A percentile compares a stretch with the other conserved stretches of the same genome.
Evolutionary conservation across 805 yeast genomes (phyloP).

Genomic region (Metschnikowia continentalis): DNA sequence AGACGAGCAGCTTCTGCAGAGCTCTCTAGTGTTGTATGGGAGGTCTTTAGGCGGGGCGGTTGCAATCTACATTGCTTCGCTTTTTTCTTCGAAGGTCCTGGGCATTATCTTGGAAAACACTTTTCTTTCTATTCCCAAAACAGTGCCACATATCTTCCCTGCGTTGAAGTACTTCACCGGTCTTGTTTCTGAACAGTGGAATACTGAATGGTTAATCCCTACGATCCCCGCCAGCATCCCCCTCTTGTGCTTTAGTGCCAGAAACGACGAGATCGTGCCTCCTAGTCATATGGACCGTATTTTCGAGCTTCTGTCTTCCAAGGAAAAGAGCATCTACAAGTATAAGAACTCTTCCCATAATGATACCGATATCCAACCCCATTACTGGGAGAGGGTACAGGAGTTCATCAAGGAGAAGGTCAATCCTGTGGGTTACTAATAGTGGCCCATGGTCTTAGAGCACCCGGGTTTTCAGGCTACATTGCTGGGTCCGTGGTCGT

Average conservation of each 20-base stretch:
- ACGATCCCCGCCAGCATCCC: constrained; percentile 54
- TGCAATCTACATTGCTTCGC: constrained; percentile 73
- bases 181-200: constrained; percentile 80
- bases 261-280: constrained; percentile 86
- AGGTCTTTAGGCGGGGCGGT: constrained; percentile 95
- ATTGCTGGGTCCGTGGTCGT: constrained; percentile 11
- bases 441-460: neutral
- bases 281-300: constrained; percentile 73
- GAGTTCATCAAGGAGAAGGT: constrained; percentile 49
- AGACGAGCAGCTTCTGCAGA: constrained; percentile 49
- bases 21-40: constrained; percentile 71
- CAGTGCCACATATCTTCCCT: constrained; percentile 72
- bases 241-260: constrained; percentile 66
- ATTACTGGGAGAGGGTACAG: constrained; percentile 71
- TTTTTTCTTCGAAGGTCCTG: constrained; percentile 45
- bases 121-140: constrained; percentile 69
- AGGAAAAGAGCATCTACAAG: constrained; percentile 46
- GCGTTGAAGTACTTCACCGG: constrained; percentile 48
- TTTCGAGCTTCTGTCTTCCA: constrained; percentile 48
- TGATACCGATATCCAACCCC: constrained; percentile 71
- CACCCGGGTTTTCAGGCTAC: neutral
- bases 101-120: constrained; percentile 85
- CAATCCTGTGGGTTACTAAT: constrained; percentile 33
- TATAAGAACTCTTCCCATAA: constrained; percentile 72
- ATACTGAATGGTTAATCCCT: constrained; percentile 62